Base-by-base conservation (phyloP, 176 grass and related monocot species). In the Triticum turgidum region DNA sequence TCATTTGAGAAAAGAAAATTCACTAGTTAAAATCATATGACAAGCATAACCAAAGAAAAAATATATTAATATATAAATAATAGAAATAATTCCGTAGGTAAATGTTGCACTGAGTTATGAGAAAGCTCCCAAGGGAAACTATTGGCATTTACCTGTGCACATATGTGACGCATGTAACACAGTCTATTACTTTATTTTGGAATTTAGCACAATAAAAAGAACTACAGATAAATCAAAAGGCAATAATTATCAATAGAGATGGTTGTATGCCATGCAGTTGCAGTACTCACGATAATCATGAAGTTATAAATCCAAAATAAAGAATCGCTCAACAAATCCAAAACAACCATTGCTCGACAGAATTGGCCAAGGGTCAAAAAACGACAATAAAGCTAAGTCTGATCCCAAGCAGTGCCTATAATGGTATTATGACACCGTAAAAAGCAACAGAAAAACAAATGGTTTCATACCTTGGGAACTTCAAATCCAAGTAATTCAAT, bases 401-500 rank as follows among this genome's bases (percentile, higher is more conserved):
- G 22, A 59, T 21, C 65, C 12, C 61, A 85, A 68, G 33, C 5
- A 21, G 15, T 56, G 30, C n/a, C 45, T 33, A 69, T 62, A 69
- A 68, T 17, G 47, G 71, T 67, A 67, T 12, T 34, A 69, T 14
- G 47, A 82, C 22, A 61, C 38, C 45, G 44, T 47, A 8, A 30
- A 33, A 69, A 77, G 61, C 21, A 84, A 84, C 56, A 76, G 71
- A 71, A 44, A 63, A 84, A 78, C 38, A 85, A 63, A 89, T 80
- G 51, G 52, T 69, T 44, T 24, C 45, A 70, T 92, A 98, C 96
- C 90, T 92, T 98, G 22, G 96, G 90, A 73, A 86, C 92, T 87
- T 98, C 93, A 83, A 98, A 98, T 74, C 92, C 93, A 91, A 96
- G 88, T 82, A 98, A 78, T 86, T 98, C 92, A 78, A 98, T 92